phyloP scores from a whole-genome alignment of 345 rosid species.

The Mercurialis annua region DNA sequence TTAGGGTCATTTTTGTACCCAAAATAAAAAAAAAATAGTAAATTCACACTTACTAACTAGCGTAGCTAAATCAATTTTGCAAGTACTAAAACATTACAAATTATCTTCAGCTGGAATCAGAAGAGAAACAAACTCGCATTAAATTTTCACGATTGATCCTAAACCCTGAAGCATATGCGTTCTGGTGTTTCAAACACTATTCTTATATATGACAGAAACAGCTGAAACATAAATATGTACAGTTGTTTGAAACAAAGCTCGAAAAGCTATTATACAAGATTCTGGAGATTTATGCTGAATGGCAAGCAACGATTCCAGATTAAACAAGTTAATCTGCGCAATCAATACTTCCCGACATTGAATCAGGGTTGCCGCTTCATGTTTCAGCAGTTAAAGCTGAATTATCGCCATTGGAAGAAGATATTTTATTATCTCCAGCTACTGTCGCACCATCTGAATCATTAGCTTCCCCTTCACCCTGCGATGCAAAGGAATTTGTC shows the following conservation, averaged over 20 bases:
- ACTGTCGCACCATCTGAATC: constrained; percentile 15
- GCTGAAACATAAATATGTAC: constrained; percentile 17
- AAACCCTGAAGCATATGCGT: background rate
- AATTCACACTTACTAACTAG: no score
- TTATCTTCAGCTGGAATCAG: background rate
- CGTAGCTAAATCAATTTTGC: no score
- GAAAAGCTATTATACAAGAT: constrained; percentile 16
- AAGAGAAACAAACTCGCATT: background rate
- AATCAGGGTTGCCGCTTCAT: constrained; percentile 7
- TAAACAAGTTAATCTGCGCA: constrained; percentile 3
- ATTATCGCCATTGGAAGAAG: constrained; percentile 26
- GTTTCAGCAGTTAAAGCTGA: constrained; percentile 24
- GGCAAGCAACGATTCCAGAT: background rate
- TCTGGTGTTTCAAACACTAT: background rate
- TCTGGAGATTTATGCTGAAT: constrained; percentile 1
- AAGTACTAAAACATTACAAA: no score
- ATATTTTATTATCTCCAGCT: constrained; percentile 15
- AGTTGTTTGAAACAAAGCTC: constrained; percentile 8
- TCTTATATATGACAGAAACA: background rate
- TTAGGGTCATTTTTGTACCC: no score
- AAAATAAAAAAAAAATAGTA: no score
- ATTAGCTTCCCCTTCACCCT: constrained; percentile 24
- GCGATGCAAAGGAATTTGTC: background rate
- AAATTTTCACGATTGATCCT: background rate
- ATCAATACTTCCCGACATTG: background rate